A percentile compares a stretch with the other conserved stretches of the same genome.
Conservation (phyloP, 768 basidiomycete genomes). For the Rubroboletus pulcherrimus region DNA sequence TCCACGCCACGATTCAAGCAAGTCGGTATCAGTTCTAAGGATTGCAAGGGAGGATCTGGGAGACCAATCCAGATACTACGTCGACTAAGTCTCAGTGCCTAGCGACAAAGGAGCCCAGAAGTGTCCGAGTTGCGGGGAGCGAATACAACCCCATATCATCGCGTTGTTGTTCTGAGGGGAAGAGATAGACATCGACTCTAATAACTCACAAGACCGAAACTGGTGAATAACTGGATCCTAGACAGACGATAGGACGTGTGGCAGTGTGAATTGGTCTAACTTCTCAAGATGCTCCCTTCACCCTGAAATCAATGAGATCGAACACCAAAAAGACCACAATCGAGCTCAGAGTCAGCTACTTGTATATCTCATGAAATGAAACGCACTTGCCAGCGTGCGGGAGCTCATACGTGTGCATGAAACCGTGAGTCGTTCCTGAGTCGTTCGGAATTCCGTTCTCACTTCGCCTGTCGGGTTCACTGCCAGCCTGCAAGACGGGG, state of each 20-base stretch:
- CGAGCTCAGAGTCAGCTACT: background rate
- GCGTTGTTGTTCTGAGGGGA: background rate
- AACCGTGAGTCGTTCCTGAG: background rate
- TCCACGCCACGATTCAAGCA: background rate
- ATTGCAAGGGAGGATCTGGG: background rate
- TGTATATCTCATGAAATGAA: background rate
- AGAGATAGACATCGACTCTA: background rate
- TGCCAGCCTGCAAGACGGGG: background rate
- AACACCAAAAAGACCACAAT: background rate
- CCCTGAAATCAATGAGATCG: background rate
- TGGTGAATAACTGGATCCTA: background rate
- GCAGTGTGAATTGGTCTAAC: slow-evolving; percentile 2
- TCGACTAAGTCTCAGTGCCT: background rate
- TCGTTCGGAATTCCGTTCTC: background rate
- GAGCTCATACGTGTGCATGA: background rate
- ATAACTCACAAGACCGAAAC: background rate
- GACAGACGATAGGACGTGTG: background rate
- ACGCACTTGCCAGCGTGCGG: background rate
- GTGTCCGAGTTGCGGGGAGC: background rate
- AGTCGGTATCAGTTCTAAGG: background rate
- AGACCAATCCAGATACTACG: background rate
- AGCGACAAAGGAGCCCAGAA: background rate
- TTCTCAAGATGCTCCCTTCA: background rate
- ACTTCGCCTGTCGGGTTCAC: background rate
- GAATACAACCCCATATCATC: background rate